These are phyloP conservation scores for Epichloe aotearoae DNA, from an alignment of 2,329 filamentous ascomycete genomes.

Conservation along the genomic window DNA sequence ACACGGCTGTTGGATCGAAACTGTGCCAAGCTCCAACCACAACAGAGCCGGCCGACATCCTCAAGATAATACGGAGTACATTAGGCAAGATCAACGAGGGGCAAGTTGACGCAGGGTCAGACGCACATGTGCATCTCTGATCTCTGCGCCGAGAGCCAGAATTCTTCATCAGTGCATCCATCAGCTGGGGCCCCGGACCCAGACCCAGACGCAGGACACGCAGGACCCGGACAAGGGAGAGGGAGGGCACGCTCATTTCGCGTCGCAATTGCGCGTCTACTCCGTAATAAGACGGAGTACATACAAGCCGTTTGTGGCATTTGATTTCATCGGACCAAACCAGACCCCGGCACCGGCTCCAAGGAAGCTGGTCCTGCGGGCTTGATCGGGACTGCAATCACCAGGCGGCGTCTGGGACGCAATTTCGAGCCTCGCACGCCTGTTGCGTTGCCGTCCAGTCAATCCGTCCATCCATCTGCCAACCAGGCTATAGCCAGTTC, in stretches of 20 bases:
- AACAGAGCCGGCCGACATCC: neutral
- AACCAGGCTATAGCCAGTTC: conserved; percentile 2
- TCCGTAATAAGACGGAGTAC: too few species aligned
- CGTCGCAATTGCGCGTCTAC: neutral
- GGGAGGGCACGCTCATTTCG: neutral
- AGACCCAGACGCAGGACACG: neutral
- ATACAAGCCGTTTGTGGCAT: neutral
- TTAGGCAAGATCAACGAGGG: neutral
- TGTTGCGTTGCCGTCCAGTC: neutral
- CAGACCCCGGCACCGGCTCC: neutral
- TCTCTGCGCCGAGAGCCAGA: neutral
- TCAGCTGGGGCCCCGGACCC: neutral
- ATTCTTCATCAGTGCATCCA: neutral
- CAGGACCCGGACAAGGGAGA: neutral
- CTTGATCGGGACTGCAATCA: neutral
- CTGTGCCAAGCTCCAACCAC: neutral
- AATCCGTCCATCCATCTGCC: neutral
- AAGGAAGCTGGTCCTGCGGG: too few species aligned
- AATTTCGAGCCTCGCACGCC: conserved; percentile 1
- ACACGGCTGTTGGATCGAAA: neutral
- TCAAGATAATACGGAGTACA: neutral
- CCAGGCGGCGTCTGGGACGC: neutral
- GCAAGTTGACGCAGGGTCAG: neutral
- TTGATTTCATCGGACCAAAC: too few species aligned
- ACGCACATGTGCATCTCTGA: neutral